Evolutionary conservation across 805 yeast genomes (phyloP).

Genomic region (Kodamaea nitidulidarum): DNA sequence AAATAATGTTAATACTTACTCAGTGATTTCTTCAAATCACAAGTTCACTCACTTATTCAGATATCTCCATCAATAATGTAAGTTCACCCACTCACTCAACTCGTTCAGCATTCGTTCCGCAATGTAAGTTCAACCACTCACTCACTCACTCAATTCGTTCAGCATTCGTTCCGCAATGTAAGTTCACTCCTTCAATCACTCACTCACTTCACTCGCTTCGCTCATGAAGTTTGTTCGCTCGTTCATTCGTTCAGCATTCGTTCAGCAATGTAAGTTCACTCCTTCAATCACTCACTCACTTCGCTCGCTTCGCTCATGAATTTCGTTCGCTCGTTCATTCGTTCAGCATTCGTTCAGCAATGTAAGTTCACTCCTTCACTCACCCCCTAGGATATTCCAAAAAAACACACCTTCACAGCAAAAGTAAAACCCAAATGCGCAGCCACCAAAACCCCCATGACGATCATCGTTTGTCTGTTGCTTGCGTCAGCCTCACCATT

Average conservation of each 20-base stretch:
- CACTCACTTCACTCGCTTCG: not conserved
- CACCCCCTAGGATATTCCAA: slow-evolving; percentile 21
- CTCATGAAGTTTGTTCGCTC: too few species aligned
- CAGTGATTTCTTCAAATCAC: not conserved
- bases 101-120: too few species aligned
- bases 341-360: not conserved
- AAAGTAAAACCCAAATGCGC: slow-evolving; percentile 58
- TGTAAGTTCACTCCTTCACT: too few species aligned
- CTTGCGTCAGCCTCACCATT: slow-evolving; percentile 28
- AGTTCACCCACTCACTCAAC: too few species aligned
- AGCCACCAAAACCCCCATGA: slow-evolving; percentile 40
- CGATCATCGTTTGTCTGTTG: slow-evolving; percentile 28
- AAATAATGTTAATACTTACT: too few species aligned
- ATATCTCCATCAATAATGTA: too few species aligned
- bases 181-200: too few species aligned
- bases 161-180: too few species aligned
- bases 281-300: not conserved
- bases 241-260: too few species aligned
- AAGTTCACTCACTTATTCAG: not conserved
- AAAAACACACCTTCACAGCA: slow-evolving; percentile 63
- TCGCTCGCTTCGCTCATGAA: not conserved
- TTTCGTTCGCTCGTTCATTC: not conserved
- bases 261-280: too few species aligned
- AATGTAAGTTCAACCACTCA: too few species aligned
- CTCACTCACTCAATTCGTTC: too few species aligned